Conservation (phyloP, 73 alveolate genomes). For the Paramecium sonneborni region DNA sequence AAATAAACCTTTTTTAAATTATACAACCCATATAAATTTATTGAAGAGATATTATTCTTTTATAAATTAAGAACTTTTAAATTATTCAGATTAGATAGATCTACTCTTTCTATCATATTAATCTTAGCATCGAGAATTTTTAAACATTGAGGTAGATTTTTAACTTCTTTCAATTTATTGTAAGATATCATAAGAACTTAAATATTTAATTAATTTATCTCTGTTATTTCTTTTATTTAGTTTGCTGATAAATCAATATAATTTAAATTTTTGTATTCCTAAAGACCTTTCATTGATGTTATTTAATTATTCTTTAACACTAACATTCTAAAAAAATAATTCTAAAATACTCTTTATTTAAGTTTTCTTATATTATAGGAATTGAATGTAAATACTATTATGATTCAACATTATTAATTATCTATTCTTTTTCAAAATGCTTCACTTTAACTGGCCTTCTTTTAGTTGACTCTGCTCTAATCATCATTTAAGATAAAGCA, state of each 20-base stretch:
- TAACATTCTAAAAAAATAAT: background rate
- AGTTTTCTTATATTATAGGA: background rate
- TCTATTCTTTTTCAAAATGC: background rate
- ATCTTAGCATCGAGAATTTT: constrained; percentile 4
- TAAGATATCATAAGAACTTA: background rate
- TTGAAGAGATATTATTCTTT: background rate
- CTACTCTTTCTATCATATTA: background rate
- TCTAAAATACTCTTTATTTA: background rate
- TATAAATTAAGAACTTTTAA: background rate
- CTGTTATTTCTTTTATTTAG: constrained; percentile 28
- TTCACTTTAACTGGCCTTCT: constrained; percentile 5
- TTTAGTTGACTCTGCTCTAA: constrained; percentile 13
- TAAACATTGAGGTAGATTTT: background rate
- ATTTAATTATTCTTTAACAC: constrained; percentile 21
- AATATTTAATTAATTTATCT: background rate
- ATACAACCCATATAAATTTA: background rate
- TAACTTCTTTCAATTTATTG: background rate
- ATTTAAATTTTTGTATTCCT: constrained; percentile 32
- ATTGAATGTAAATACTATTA: background rate
- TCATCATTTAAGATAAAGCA: constrained; percentile 21
- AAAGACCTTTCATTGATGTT: constrained; percentile 2
- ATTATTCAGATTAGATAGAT: background rate
- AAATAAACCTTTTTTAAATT: background rate
- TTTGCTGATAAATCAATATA: constrained; percentile 32
- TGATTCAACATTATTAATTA: background rate